Evolutionary conservation across 208 protist species (phyloP), one percentile per base, ranked within the genome.

Genomic region (Phytomonas sp.): DNA sequence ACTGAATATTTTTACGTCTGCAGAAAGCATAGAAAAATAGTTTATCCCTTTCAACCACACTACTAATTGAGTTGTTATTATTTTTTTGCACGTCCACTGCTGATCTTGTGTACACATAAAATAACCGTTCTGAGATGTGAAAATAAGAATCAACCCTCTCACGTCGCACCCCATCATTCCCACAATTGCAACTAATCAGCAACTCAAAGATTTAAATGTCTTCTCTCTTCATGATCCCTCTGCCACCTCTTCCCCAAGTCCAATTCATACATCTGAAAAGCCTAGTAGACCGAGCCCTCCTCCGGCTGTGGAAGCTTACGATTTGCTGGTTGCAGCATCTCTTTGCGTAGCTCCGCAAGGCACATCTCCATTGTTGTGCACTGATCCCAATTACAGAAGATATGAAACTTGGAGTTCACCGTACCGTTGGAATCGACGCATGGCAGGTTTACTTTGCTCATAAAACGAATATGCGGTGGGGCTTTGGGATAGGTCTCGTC

Each of bases 401-500:
- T 67, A 30, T 78, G 68, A 67, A 95, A 95, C 67, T 81, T 85
- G 29, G 78, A 77, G 76, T 89, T 90, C 12, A 95, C 88, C 5
- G 80, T 90, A 42, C 91, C 91, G 42, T 95, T 80, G 11, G 82
- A 60, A 63, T 86, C 82, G 29, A 95, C 85, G 75, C 91, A 95
- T 23, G 91, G 86, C 49, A 95, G 72, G 75, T 95, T 95, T 52
- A 95, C 91, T 69, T 82, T 83, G 69, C 73, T 89, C 72, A 94
- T 67, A 63, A 95, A 95, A 34, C 83, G 81, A 33, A 95, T 91
- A 76, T 92, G 83, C 34, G 91, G 91, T 12, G 87, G 91, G 12
- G 79, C 80, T 59, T 87, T 91, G 31, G 92, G 92, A 75, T 97
- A 97, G 70, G 93, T 78, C 71, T 94, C 86, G 62, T 95, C 92